phyloP scores from a whole-genome alignment of 352 stramenopile species.

The Phytophthora rubi region DNA sequence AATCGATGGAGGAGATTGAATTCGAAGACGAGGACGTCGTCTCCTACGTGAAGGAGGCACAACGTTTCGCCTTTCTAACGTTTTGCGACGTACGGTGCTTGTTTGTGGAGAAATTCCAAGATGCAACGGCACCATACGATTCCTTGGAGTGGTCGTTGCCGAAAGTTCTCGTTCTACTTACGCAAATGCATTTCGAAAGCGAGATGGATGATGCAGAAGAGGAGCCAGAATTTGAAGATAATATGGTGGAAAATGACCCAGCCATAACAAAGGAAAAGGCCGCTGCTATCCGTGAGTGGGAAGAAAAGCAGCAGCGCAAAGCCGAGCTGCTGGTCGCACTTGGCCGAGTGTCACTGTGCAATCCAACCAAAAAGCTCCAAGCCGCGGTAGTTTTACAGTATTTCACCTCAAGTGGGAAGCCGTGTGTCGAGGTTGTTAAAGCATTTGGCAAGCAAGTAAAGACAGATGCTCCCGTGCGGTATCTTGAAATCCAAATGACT shows the following conservation, averaged over 20 bases:
- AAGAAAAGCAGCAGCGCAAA: constrained; percentile 51
- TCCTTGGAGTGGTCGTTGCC: constrained; percentile 71
- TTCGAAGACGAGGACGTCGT: constrained; percentile 60
- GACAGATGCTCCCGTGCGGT: constrained; percentile 73
- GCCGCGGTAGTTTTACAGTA: constrained; percentile 74
- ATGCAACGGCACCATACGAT: constrained; percentile 61
- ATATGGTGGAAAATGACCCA: constrained; percentile 22
- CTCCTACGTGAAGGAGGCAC: constrained; percentile 65
- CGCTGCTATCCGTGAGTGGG: constrained; percentile 30
- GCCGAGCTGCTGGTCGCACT: constrained; percentile 77
- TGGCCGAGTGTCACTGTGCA: constrained; percentile 74
- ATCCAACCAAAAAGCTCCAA: constrained; percentile 85
- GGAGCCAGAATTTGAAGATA: constrained; percentile 43
- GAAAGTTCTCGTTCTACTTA: constrained; percentile 71
- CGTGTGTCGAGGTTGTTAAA: constrained; percentile 74
- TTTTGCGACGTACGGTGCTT: constrained; percentile 85
- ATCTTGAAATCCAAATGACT: constrained; percentile 90
- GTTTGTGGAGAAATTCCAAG: constrained; percentile 86
- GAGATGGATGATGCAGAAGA: constrained; percentile 70
- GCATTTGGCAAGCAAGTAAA: constrained; percentile 86
- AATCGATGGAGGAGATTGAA: constrained; percentile 72
- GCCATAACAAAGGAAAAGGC: constrained; percentile 29
- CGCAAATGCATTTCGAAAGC: constrained; percentile 86
- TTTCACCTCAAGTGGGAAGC: constrained; percentile 59
- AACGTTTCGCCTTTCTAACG: constrained; percentile 73